Evolutionary conservation across 2,329 filamentous ascomycete genomes (phyloP), one percentile per base, ranked within the genome.

Genomic region (Alternaria rosae): DNA sequence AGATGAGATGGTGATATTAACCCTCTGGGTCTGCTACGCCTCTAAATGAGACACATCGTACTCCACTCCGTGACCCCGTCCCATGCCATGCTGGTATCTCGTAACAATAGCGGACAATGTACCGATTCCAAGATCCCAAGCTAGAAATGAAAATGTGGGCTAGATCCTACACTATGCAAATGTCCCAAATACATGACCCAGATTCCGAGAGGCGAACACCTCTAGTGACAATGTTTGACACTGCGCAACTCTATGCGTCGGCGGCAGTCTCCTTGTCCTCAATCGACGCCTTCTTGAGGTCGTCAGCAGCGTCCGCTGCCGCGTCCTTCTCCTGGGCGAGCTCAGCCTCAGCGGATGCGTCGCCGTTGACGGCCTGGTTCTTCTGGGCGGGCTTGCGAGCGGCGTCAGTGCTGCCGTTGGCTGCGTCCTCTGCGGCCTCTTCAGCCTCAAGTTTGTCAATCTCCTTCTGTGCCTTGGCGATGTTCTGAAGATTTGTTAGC

Each of bases 401-500:
- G n/a, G 78, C 79, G 50, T 85, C 85, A 53, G 86, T 88, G 55
- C 88, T 85, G 59, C 83, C 82, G 65, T 84, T 80, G 61, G 78
- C 35, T 11, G 48, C 59, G 23, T 61, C 73, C 62, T 83, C 83
- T 67, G 85, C 83, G n/a, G 82, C 74, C 81, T 89, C 89, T 78
- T 97, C 94, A 58, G 86, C 83, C 71, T 90, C 88, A 44, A 98
- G 88, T 70, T 90, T 89, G 78, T 94, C 92, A 66, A 99, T 96
- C 81, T 97, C 93, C 82, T 94, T 94, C 85, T 97, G 91, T 64
- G 95, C 95, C 82, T 97, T 97, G 67, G 93, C 92, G 64, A 98
- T 91, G 85, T 99, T 99, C 95, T 98, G 30, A 23, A 25, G 20
- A 53, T 17, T 56, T 5, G 45, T 75, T 61, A 75, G 69, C 54